Percentiles rank a stretch among this genome's conserved stretches.
phyloP scores from a whole-genome alignment of 305 asterid genomes.

The Galium porrigens region DNA sequence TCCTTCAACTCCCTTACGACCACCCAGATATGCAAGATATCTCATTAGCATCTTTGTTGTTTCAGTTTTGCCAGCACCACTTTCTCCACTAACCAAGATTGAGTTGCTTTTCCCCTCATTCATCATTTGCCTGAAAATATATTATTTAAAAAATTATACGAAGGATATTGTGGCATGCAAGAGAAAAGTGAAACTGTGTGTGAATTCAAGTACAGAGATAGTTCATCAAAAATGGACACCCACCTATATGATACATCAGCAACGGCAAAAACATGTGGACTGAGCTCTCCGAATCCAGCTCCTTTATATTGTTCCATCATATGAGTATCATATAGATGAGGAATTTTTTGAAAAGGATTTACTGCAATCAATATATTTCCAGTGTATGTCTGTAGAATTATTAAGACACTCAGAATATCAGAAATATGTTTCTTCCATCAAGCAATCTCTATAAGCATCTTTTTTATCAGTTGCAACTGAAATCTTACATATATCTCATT shows the following conservation, averaged over 20 bases:
- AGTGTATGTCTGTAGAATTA: conserved; percentile 70
- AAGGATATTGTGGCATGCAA: background rate
- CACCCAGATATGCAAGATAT: conserved; percentile 91
- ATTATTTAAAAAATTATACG: background rate
- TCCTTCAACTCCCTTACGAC: conserved; percentile 96
- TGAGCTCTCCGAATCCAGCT: conserved; percentile 89
- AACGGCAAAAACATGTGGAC: conserved; percentile 97
- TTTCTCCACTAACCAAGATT: conserved; percentile 97
- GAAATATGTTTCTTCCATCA: conserved; percentile 1
- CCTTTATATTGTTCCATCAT: conserved; percentile 99
- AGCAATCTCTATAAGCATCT: background rate
- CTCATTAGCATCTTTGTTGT: conserved; percentile 98
- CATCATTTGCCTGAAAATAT: conserved; percentile 63
- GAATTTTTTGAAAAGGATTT: conserved; percentile 94
- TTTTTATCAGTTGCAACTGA: conserved; percentile 6
- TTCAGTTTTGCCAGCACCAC: conserved; percentile 99
- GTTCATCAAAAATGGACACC: background rate
- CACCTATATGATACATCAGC: conserved; percentile 97
- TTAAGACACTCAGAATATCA: conserved; percentile 14
- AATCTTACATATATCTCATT: conserved; percentile 87
- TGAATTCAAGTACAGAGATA: conserved; percentile 7
- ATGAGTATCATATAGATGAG: conserved; percentile 94
- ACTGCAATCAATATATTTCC: conserved; percentile 94
- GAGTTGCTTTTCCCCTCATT: conserved; percentile 92
- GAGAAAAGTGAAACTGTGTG: background rate